Base-by-base conservation (phyloP, 768 basidiomycete species). In the Psilocybe tampanensis region DNA sequence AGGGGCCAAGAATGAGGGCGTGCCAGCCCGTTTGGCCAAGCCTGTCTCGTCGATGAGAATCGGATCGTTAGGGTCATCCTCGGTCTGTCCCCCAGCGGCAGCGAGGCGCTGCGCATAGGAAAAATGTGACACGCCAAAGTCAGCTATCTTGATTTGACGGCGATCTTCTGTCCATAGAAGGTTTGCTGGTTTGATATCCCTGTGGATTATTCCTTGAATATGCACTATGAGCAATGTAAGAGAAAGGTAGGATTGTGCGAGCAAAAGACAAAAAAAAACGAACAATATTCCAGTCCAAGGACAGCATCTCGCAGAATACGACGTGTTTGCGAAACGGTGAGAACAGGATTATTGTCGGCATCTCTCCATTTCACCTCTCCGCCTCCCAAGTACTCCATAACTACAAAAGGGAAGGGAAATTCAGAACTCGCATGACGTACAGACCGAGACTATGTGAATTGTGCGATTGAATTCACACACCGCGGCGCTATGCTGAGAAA, bases 141-240 rank as follows among this genome's bases (percentile, higher is more conserved):
- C 97, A 23, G 90, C 94, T 59, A 99, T 98, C 74, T 99, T 99
- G 74, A 98, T 95, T 56, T 84, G 85, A 57, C 85, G 84, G 52
- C 92, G 87, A 75, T 96, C 91, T 23, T 82, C 80, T 2, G 90
- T 90, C 87, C 92, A 94, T 24, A 99, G 82, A 21, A 99, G 86
- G 72, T 99, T 99, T 44, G 95, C 93, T 23, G 97, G 97, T 70
- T 99, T 99, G 77, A 99, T 98, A 75, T 99, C 97, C 55, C 97
- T 92, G 74, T 99, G 97, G 48, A 99, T 98, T 71, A 99, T 98
- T 21, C 96, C 97, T 68, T 98, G 95, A 66, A 90, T 85, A 69
- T 99, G 97, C 1, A 99, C 96, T 98, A 67, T 29, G 54, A 15
- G 49, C 58, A 64, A 54, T 42, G 52, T 56, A 41, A 55, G 50